phyloP scores from a whole-genome alignment of 768 basidiomycete species.

The Butyriboletus loyo region DNA sequence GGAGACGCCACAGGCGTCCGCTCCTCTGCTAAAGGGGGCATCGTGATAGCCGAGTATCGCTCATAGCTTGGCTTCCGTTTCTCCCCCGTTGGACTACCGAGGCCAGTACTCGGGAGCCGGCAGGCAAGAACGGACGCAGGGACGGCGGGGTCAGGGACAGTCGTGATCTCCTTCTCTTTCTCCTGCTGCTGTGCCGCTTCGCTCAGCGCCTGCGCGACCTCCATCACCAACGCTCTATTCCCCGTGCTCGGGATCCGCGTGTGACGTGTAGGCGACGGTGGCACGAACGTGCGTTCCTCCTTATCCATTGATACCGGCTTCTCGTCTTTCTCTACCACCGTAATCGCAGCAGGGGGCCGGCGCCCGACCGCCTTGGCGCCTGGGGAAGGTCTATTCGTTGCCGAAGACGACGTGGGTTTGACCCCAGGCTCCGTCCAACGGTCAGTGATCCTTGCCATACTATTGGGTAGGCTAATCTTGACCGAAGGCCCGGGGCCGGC shows the following conservation, averaged over 20 bases:
- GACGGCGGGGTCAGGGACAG: not conserved
- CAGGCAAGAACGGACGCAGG: not conserved
- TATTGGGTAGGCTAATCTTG: conserved; percentile 4
- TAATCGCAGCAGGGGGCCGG: conserved; percentile 23
- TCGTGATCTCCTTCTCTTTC: not conserved
- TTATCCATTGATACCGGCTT: conserved; percentile 17
- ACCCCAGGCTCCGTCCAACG: conserved; percentile 34
- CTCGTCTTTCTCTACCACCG: conserved; percentile 4
- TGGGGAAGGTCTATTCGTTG: not conserved
- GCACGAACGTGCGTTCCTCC: conserved; percentile 8
- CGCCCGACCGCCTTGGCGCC: conserved; percentile 30
- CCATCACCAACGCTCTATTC: conserved; percentile 72
- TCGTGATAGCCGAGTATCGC: conserved; percentile 55
- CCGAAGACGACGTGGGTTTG: conserved; percentile 18
- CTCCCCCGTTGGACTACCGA: conserved; percentile 37
- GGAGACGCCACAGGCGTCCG: conserved; percentile 57
- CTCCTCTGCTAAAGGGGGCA: conserved; percentile 70
- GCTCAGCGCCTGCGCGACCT: conserved; percentile 63
- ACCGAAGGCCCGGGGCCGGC: too few relatives aligned
- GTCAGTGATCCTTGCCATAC: conserved; percentile 24
- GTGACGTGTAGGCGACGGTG: conserved; percentile 41
- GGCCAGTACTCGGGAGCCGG: conserved; percentile 15
- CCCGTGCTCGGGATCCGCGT: conserved; percentile 66
- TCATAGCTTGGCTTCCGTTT: conserved; percentile 67
- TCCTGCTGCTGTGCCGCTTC: conserved; percentile 30